A percentile compares a stretch with the other conserved stretches of the same genome.
Conservation (phyloP, 495 filamentous ascomycete species). For the Daldinia bambusicola region DNA sequence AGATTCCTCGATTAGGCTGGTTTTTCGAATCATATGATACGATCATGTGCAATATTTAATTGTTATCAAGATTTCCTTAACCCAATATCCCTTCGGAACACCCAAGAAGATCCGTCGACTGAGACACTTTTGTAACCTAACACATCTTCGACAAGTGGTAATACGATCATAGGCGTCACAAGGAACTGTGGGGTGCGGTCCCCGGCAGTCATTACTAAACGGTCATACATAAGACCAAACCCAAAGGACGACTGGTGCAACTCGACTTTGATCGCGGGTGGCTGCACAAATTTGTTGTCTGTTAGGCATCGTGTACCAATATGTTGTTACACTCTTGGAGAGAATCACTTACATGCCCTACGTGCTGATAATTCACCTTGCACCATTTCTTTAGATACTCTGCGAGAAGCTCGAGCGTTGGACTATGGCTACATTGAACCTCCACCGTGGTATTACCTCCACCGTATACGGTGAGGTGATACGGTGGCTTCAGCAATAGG, state of each 20-base stretch:
- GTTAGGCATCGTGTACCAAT: background rate
- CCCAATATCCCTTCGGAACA: slow-evolving; percentile 41
- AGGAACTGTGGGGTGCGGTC: slow-evolving; percentile 40
- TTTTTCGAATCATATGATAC: background rate
- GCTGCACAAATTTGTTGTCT: slow-evolving; percentile 36
- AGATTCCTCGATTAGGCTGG: background rate
- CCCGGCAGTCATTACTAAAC: slow-evolving; percentile 46
- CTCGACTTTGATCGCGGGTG: slow-evolving; percentile 48
- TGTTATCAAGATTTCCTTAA: slow-evolving; percentile 12
- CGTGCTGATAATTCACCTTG: slow-evolving; percentile 50
- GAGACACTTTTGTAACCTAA: slow-evolving; percentile 53
- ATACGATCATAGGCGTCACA: slow-evolving; percentile 50
- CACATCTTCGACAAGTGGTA: slow-evolving; percentile 53
- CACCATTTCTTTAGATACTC: slow-evolving; percentile 55
- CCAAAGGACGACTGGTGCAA: slow-evolving; percentile 53
- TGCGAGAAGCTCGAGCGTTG: slow-evolving; percentile 51
- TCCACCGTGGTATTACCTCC: slow-evolving; percentile 34
- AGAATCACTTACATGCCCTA: slow-evolving; percentile 40
- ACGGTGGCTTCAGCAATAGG: slow-evolving; percentile 53
- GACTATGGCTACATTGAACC: slow-evolving; percentile 54
- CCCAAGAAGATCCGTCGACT: slow-evolving; percentile 33
- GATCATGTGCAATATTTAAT: background rate
- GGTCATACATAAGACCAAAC: slow-evolving; percentile 51
- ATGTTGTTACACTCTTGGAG: background rate
- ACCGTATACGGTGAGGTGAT: slow-evolving; percentile 49